These are phyloP conservation scores for Xanthoconium purpureum DNA, from an alignment of 768 basidiomycete genomes.

Conservation along the genomic window DNA sequence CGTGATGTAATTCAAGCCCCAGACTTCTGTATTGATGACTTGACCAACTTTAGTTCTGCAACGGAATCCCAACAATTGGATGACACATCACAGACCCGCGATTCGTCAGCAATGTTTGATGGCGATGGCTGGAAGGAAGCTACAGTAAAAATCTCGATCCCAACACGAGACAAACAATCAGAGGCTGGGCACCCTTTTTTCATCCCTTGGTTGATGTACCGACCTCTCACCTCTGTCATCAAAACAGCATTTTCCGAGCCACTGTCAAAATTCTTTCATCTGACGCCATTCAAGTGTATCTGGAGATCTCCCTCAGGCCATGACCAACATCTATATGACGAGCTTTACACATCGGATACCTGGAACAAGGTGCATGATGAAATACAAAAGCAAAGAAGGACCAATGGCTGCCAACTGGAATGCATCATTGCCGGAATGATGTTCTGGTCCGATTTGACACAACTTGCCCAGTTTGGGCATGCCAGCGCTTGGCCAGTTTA, in stretches of 20 bases:
- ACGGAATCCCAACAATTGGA: too few relatives aligned
- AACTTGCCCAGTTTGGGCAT: conserved; percentile 14
- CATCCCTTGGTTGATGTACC: too few relatives aligned
- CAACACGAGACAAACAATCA: too few relatives aligned
- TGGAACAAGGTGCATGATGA: conserved; percentile 17
- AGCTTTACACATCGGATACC: conserved; percentile 23
- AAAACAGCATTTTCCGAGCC: neutral
- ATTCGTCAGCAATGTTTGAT: too few relatives aligned
- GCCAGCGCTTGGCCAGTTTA: conserved; percentile 5
- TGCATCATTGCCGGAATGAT: conserved; percentile 1
- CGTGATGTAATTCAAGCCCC: too few relatives aligned
- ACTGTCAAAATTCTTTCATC: conserved; percentile 12
- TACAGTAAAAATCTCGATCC: too few relatives aligned
- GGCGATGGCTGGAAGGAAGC: too few relatives aligned
- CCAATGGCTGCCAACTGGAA: neutral
- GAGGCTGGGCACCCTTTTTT: too few relatives aligned
- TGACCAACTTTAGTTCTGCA: too few relatives aligned
- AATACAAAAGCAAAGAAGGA: neutral
- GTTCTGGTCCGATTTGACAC: conserved; percentile 22
- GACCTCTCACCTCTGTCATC: too few relatives aligned
- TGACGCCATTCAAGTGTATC: conserved; percentile 22
- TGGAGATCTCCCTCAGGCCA: conserved; percentile 11
- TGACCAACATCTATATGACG: conserved; percentile 17
- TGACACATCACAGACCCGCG: too few relatives aligned
- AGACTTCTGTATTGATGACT: too few relatives aligned